A percentile compares a stretch with the other conserved stretches of the same genome.
phyloP scores from a whole-genome alignment of 2,329 filamentous ascomycete species.

The Lizonia empirigonia region DNA sequence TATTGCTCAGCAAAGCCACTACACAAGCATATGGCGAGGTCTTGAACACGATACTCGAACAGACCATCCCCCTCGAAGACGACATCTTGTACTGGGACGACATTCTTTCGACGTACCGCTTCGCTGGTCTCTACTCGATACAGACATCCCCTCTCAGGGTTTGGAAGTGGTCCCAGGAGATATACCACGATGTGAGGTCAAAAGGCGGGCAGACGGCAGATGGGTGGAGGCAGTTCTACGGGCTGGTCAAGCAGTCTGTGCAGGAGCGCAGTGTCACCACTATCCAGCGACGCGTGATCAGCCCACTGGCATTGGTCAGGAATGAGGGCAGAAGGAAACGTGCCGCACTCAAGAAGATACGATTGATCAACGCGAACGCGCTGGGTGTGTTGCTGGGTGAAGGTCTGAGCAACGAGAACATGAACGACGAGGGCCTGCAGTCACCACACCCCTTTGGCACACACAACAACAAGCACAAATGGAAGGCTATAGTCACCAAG shows the following conservation, averaged over 20 bases:
- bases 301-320: conserved; percentile 76
- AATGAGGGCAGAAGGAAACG: conserved; percentile 78
- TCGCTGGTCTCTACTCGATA: conserved; percentile 80
- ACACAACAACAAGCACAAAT: conserved; percentile 58
- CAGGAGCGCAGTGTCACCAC: conserved; percentile 72
- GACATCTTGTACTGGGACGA: conserved; percentile 98
- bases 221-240: conserved; percentile 72
- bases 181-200: conserved; percentile 67
- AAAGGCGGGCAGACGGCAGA: conserved; percentile 46
- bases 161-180: conserved; percentile 72
- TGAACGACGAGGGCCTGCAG: conserved; percentile 63
- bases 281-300: conserved; percentile 73
- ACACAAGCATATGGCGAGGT: conserved; percentile 87
- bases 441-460: conserved; percentile 50
- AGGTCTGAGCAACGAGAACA: conserved; percentile 68
- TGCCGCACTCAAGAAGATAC: conserved; percentile 70
- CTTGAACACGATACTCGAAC: conserved; percentile 76
- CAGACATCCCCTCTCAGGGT: conserved; percentile 82
- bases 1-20: conserved; percentile 87
- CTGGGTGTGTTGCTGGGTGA: conserved; percentile 88
- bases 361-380: conserved; percentile 82
- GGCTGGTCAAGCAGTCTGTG: conserved; percentile 76
- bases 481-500: conserved; percentile 77
- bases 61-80: conserved; percentile 81
- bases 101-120: conserved; percentile 76